Base-by-base conservation (phyloP, 352 stramenopile species). In the Globisporangium paroecandrum region DNA sequence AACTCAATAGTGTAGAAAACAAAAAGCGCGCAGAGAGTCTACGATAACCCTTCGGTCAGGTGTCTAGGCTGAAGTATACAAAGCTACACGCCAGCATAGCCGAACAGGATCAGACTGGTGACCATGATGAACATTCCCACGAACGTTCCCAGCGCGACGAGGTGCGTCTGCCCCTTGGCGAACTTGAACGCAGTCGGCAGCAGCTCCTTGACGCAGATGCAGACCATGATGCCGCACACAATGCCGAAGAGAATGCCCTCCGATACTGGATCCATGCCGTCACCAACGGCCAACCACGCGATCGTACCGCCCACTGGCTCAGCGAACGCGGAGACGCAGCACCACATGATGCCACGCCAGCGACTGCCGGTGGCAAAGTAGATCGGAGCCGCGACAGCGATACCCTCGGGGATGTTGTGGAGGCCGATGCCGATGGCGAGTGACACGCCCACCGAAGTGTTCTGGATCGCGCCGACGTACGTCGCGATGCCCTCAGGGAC, bases 321-420 rank as follows among this genome's bases (percentile, higher is more conserved):
- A 15, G 93, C 89, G 6, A 97, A 15, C 64, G 92, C 81, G 18
- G 80, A 97, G 58, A 95, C 77, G 20, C 75, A 81, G 27, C 91
- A 97, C 94, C 94, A 98, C 70, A 95, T 83, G 73, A 99, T 98
- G 2, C 92, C 97, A 47, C 97, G 97, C 72, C 84, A 90, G n/a
- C 94, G 85, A 64, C 90, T 97, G 7, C 95, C 94, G 5, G 97
- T 99, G 4, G 96, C 94, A 65, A 98, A 99, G 75, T 98, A 99
- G 38, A 99, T 97, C 1, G 97, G 96, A 10, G 98, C 86, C 15
- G 96, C 92, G 20, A 99, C 91, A 60, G 93, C 98, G 34, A 99
- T 78, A 0, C 97, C 97, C 64, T 99, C 97, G 1, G 97, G 96
- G 64, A 99, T 97, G 69, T 99, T 99, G 79, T 99, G 96, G 25